Evolutionary conservation across 2,329 filamentous ascomycete genomes (phyloP), one percentile per base, ranked within the genome.

Genomic region (Orbilia oligospora): DNA sequence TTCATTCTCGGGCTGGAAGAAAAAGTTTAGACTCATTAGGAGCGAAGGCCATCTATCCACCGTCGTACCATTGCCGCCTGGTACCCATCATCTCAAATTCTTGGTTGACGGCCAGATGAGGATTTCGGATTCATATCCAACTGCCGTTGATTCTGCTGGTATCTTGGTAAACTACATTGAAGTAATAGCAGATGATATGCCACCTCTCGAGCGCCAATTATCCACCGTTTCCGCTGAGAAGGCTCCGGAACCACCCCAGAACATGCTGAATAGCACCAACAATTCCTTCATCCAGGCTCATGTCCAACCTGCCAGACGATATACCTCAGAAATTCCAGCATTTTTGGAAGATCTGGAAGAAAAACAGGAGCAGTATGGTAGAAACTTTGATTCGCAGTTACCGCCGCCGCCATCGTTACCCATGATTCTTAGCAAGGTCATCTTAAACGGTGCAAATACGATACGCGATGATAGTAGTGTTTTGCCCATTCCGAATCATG

Each of bases 381-480:
- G 75, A 51, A 65, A 44, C 20, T 71, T 71, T 48, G 75, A 78
- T 48, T 72, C 75, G 48, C 68, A 72, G 36, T 18, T 78, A n/a
- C 90, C 93, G 0, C 90, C 90, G 24, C 95, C 96, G 4, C 96
- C 96, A 0, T 91, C 89, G 81, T 87, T 99, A 53, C 96, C 96
- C 0, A 90, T 96, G 61, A 98, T 98, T 86, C 86, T 99, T 63
- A 93, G 92, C 81, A 97, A 97, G 86, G 96, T 94, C 36, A 97
- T 99, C 76, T 86, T 99, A 81, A 99, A 99, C 84, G 93, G 93
- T 61, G 91, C 91, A 1, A 94, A 93, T 27, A 91, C 95, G 5
- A 93, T 97, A 88, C 98, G 98, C 86, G 96, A 99, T 84, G 96
- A 99, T 85, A 97, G 95, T 84, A 97, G 94, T 85, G 96, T 99